Base-by-base conservation (phyloP, 208 protist genomes). In the Phytomonas francai region DNA sequence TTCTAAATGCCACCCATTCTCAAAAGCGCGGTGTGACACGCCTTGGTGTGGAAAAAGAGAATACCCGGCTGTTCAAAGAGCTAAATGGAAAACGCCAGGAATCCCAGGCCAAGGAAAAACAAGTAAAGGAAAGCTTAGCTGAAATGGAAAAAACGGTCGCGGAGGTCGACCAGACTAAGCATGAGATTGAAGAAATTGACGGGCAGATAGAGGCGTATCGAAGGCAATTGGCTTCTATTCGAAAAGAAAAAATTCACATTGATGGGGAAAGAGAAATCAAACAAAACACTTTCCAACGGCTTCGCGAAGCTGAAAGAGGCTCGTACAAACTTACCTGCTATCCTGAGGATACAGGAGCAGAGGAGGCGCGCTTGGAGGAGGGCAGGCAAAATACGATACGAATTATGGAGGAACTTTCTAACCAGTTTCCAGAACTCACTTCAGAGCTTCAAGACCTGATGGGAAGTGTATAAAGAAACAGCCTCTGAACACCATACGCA, bases 31-130 rank as follows among this genome's bases (percentile, higher is more conserved):
- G 80, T 39, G 78, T 69, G 12, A 97, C 92, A 8, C 75, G 91
- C 54, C 73, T 93, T 7, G 74, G 83, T 54, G 75, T 98, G 5
- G 79, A 96, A 30, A 94, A 94, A 72, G 85, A 97, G 65, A 91
- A 95, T 69, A 78, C 83, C 12, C 81, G 85, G 7, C 86, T 97
- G 9, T 89, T 88, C 76, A 87, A 86, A 63, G 91, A 97, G 65
- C 76, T 98, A n/a, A 90, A 81, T 65, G 77, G 78, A 51, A 94
- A 92, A 70, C 86, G 89, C 59, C 76, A 92, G 61, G 90, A 97
- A 66, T 87, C 92, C 22, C 85, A 93, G 64, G 68, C 69, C 33
- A 91, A 92, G 32, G 91, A 97, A 60, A 59, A 72, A 57, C 62
- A 77, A 5, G 93, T 97, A 27, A 93, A 93, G 76, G 84, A 94